Percentiles rank a stretch among this genome's conserved stretches.
Conservation (phyloP, 2,329 filamentous ascomycete species). For the Zymoseptoria brevis region DNA sequence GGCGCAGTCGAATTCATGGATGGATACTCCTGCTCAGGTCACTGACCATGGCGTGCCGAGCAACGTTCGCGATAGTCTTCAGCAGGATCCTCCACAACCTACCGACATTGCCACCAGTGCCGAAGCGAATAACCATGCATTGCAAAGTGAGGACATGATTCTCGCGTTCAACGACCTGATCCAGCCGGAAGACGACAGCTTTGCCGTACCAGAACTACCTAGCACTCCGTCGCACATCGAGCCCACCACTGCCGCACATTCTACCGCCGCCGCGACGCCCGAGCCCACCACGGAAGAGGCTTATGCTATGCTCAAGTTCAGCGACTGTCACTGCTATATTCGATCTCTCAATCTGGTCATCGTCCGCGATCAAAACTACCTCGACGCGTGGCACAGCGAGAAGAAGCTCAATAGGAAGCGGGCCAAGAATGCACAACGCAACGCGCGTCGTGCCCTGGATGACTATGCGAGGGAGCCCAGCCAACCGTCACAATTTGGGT, state of each 20-base stretch:
- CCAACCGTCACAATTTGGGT: slow-evolving; percentile 15
- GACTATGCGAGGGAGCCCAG: slow-evolving; percentile 24
- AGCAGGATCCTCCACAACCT: background rate
- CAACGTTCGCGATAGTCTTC: slow-evolving; percentile 12
- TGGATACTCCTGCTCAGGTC: slow-evolving; percentile 10
- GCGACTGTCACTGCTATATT: slow-evolving; percentile 71
- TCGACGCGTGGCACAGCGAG: slow-evolving; percentile 12
- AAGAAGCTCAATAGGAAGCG: slow-evolving; percentile 14
- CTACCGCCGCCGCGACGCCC: slow-evolving; percentile 6
- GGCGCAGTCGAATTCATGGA: background rate
- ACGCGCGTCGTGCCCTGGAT: slow-evolving; percentile 15
- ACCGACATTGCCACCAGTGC: background rate
- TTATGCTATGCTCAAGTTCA: slow-evolving; percentile 62
- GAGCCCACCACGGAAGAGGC: slow-evolving; percentile 29
- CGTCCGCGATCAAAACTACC: slow-evolving; percentile 50
- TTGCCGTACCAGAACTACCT: background rate
- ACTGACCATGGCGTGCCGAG: slow-evolving; percentile 16
- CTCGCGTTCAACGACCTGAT: background rate
- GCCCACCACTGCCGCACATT: background rate
- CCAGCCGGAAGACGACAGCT: background rate
- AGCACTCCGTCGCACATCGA: slow-evolving; percentile 3
- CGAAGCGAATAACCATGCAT: background rate
- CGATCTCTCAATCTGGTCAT: slow-evolving; percentile 65
- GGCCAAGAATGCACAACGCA: slow-evolving; percentile 2
- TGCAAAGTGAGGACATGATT: background rate